Evolutionary conservation across 108 stramenopile genomes (phyloP), one percentile per base, ranked within the genome.

Genomic region (Aureococcus anophagefferens): DNA sequence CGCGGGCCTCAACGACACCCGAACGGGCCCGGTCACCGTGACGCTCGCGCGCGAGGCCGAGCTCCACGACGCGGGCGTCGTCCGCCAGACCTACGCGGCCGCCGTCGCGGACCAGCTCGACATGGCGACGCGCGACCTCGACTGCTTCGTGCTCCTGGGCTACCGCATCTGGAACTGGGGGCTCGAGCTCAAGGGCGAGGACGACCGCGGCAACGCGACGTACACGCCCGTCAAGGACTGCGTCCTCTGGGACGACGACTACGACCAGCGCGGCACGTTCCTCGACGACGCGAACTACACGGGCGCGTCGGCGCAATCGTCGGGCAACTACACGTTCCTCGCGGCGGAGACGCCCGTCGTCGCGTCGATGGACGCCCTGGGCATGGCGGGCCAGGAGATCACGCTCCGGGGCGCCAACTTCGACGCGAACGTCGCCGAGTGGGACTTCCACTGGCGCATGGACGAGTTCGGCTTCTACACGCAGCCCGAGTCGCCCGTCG

Each of bases 371-470:
- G 21, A 16, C 21, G 1, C 21, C 21, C 25, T 25, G 51, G 70
- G 70, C 35, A 71, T 71, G 70, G 70, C 70, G 13, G 70, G 70
- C 34, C 70, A 71, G 45, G 25, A 63, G 29, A 25, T 71, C 45
- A 15, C 51, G 63, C 1, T 71, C 7, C 44, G 35, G 35, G 70
- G 70, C 35, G 17, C 25, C 14, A 46, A 46, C 34, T 71, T 71
- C 70, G 35, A 34, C 21, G 46, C 70, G 32, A 33, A 28, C 13
- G 11, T 21, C 0, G 51, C 25, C 4, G 31, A 28, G 25, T 34
- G 45, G 29, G 70, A 71, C 63, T 33, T 31, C 63, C 34, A 63
- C 63, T 71, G 21, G 29, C 63, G 63, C 63, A 71, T 63, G 62
- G 45, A 71, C 70, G 29, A 40, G 62, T 71, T 59, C 62, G 70